Evolutionary conservation across 495 filamentous ascomycete species (phyloP), one percentile per base, ranked within the genome.

Genomic region (Penicillium bovifimosum): DNA sequence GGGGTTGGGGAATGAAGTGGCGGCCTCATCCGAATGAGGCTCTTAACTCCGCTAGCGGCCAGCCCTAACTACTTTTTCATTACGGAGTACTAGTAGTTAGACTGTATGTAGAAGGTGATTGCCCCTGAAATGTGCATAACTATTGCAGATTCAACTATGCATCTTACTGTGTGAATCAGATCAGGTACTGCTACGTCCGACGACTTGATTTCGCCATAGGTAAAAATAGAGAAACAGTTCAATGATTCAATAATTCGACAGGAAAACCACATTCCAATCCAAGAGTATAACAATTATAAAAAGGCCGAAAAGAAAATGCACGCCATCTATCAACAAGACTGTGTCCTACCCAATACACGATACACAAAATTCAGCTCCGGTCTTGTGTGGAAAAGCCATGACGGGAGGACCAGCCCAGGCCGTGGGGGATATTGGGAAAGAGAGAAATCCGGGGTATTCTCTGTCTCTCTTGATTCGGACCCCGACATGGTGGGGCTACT

Each of bases 291-390:
- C 17, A 40, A 53, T 39, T 36, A 46, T 2, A 24, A 34, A 39
- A 52, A 39, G 27, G 47, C 38, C 41, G 47, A 55, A 52, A 43
- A 42, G 48, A 56, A 28, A 52, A 59, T 55, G 50, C 60, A 59
- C 59, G 59, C 56, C 59, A 41, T 70, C 68, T 73, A 71, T 71
- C 54, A 63, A 68, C 59, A 67, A 59, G 46, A 54, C 59, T 34
- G 53, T 60, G 53, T 60, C 61, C 58, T 58, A 53, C 58, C 59
- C 58, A 61, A 54, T 54, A 62, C 59, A 55, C 63, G 59, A 54
- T 58, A 56, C 60, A 56, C 31, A 26, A 34, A 7, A 45, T 9
- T 24, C 26, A 50, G 39, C 9, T 31, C 20, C 33, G 17, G 32
- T 29, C 35, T 18, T 43, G 42, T 38, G 18, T 20, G 34, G 42